Evolutionary conservation across 2,329 filamentous ascomycete genomes (phyloP).

Genomic region (Zymoseptoria crescenta): DNA sequence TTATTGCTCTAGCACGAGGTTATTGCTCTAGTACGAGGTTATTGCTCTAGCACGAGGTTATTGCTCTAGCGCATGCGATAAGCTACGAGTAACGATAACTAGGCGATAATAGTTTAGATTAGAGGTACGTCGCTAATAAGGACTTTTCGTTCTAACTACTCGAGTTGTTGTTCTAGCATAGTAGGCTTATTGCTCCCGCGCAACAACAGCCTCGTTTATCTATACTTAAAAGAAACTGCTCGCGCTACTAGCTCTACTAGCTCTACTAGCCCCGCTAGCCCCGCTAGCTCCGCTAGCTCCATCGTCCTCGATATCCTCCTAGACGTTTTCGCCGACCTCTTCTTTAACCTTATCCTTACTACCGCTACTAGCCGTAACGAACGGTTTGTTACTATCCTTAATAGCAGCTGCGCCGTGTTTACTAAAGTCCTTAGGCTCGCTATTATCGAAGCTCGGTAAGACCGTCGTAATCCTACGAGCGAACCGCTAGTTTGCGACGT

Average conservation of each 20-base stretch:
- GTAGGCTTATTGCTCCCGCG: neutral
- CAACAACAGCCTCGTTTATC: no score
- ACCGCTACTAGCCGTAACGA: neutral
- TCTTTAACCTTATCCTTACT: neutral
- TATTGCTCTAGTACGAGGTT: no score
- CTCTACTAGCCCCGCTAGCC: no score
- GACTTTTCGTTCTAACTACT: no score
- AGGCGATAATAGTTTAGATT: no score
- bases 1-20: no score
- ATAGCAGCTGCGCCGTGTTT: neutral
- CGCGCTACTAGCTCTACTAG: neutral
- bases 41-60: no score
- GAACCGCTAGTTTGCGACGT: neutral
- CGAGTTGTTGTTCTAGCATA: neutral
- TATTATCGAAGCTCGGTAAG: neutral
- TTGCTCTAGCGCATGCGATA: no score
- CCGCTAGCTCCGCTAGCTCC: no score
- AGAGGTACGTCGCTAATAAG: no score
- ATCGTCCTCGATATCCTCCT: neutral
- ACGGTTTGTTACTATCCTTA: neutral
- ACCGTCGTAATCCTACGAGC: neutral
- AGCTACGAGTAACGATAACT: no score
- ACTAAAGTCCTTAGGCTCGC: neutral
- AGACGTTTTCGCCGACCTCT: neutral
- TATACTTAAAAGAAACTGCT: neutral